Evolutionary conservation across 73 alveolate species (phyloP).

Genomic region (Effrenium voratum): DNA sequence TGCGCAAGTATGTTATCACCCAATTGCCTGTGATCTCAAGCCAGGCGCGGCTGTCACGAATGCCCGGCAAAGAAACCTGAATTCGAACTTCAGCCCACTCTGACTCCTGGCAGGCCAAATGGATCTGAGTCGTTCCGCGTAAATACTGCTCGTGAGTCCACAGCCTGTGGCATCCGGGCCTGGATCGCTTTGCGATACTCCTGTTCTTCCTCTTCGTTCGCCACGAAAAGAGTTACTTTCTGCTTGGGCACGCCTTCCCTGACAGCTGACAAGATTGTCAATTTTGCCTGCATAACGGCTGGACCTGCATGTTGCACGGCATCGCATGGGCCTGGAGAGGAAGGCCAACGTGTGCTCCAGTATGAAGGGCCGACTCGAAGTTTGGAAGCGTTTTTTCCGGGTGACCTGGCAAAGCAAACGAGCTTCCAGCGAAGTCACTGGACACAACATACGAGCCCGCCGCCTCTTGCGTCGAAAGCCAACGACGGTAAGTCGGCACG

Average conservation of each 20-base stretch:
- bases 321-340: constrained; percentile 7
- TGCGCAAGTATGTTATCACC: background rate
- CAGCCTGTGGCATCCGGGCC: background rate
- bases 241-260: constrained; percentile 86
- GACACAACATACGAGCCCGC: background rate
- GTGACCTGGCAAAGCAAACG: constrained; percentile 28
- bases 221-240: constrained; percentile 79
- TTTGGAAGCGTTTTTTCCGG: constrained; percentile 47
- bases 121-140: background rate
- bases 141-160: background rate
- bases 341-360: constrained; percentile 72
- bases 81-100: constrained; percentile 77
- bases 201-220: constrained; percentile 39
- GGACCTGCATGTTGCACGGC: background rate
- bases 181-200: constrained; percentile 48
- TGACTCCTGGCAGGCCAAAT: constrained; percentile 6
- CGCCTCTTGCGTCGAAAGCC: constrained; percentile 60
- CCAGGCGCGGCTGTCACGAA: constrained; percentile 83
- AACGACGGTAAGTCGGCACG: constrained; percentile 73
- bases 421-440: no score
- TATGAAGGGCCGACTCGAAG: constrained; percentile 40
- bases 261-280: background rate
- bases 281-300: no score
- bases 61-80: constrained; percentile 45
- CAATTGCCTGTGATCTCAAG: background rate